Evolutionary conservation across 352 stramenopile genomes (phyloP).

Genomic region (Peronosclerospora sorghi): DNA sequence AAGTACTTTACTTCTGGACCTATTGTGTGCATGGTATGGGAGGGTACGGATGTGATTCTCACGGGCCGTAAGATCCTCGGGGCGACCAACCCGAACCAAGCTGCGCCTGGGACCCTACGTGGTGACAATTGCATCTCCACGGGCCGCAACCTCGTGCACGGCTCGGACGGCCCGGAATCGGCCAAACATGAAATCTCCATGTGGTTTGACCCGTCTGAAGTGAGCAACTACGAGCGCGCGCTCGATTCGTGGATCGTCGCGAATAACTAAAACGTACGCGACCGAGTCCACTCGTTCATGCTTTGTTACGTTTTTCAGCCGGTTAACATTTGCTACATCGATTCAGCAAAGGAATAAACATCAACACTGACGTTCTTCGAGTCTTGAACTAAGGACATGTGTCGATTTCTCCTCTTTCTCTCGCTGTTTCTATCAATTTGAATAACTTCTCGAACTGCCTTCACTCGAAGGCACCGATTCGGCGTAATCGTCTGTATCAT

Average conservation of each 20-base stretch:
- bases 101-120: slow-evolving; percentile 88
- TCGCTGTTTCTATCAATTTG: slow-evolving; percentile 13
- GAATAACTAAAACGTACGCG: slow-evolving; percentile 57
- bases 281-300: not conserved
- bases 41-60: slow-evolving; percentile 90
- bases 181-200: slow-evolving; percentile 90
- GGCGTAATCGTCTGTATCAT: slow-evolving; percentile 15
- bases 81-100: slow-evolving; percentile 90
- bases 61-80: slow-evolving; percentile 92
- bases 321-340: too few relatives aligned
- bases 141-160: slow-evolving; percentile 87
- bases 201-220: slow-evolving; percentile 88
- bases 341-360: too few relatives aligned
- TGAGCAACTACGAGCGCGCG: slow-evolving; percentile 85
- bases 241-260: slow-evolving; percentile 83
- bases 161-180: slow-evolving; percentile 86
- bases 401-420: too few relatives aligned
- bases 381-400: too few relatives aligned
- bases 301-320: too few relatives aligned
- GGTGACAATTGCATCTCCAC: slow-evolving; percentile 90
- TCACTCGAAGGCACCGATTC: slow-evolving; percentile 16
- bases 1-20: slow-evolving; percentile 89
- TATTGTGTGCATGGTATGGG: slow-evolving; percentile 93
- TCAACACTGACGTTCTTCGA: too few relatives aligned
- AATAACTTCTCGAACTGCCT: slow-evolving; percentile 1